Base-by-base conservation (phyloP, 768 basidiomycete genomes). In the Lactifluus volemus region DNA sequence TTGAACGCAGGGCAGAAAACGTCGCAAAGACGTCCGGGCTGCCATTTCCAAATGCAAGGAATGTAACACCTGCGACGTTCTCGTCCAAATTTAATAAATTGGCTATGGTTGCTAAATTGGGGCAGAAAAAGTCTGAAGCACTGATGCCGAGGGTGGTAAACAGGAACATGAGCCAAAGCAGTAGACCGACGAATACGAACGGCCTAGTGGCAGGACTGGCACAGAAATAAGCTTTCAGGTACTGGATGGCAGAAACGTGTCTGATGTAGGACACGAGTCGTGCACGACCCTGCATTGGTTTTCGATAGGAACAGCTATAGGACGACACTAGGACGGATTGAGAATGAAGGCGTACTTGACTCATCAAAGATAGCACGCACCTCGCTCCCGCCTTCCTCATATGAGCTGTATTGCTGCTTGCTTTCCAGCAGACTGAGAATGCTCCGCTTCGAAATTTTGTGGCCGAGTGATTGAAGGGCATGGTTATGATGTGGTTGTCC, bases 1-100 rank as follows among this genome's bases (percentile, higher is more conserved):
- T 76, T 21, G 85, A 79, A 34, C 84, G 84, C 83, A 99, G 88
- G 19, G 96, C 91, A 2, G 92, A 89, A 71, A 96, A 97, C 0
- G 97, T 99, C 6, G 92, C 88, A 72, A 98, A 98, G 4, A 98
- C 81, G 71, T 98, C 96, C 0, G 96, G 96, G 68, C 92, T 94
- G 34, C 95, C 96, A 70, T 98, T 98, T 44, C 96, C 96, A 70
- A 98, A 95, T 0, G 97, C 97, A 32, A 99, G 80, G 67, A 99
- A 90, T 0, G 97, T 99, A 25, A 98, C 95, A 0, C 97, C 97
- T 0, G 97, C 94, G 15, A 98, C 85, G 57, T 91, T 90, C 70
- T 99, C 94, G 67, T 90, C 89, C 44, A 99, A 74, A 0, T 93
- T 89, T 4, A 99, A 81, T 4, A 90, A 75, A 53, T 86, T 81